Conservation (phyloP, 139 green algal species). For the Volvox reticuliferus region DNA sequence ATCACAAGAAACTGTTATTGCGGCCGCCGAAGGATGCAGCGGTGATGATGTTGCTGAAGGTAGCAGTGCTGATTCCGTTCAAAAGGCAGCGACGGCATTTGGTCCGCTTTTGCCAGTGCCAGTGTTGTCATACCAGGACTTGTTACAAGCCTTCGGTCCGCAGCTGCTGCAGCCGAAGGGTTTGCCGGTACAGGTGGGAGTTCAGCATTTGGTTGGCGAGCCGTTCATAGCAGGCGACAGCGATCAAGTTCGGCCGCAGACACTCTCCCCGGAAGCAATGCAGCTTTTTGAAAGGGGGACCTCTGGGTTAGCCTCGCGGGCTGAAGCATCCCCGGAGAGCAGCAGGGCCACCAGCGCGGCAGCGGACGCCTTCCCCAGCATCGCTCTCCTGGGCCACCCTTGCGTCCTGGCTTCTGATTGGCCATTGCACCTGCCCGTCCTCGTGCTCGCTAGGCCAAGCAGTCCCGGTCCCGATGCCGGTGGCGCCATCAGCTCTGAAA, state of each 20-base stretch:
- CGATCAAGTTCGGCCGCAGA: background rate
- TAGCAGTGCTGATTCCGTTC: background rate
- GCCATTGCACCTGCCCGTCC: background rate
- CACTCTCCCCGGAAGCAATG: background rate
- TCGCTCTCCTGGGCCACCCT: background rate
- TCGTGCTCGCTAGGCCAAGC: background rate
- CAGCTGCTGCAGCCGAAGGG: background rate
- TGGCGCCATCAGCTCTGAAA: background rate
- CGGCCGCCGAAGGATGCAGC: background rate
- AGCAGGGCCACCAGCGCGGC: background rate
- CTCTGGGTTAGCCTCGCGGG: too few species aligned
- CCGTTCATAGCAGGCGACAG: background rate
- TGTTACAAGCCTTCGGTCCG: background rate
- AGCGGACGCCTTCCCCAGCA: background rate
- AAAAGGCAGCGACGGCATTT: background rate
- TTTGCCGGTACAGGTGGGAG: background rate
- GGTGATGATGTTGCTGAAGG: background rate
- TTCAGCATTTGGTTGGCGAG: conserved; percentile 4
- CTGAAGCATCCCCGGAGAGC: background rate
- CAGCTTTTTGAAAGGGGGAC: too few species aligned
- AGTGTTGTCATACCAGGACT: background rate
- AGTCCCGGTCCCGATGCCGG: background rate
- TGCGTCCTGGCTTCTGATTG: conserved; percentile 7
- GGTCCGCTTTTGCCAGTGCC: background rate
- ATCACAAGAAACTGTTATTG: background rate